A percentile compares a stretch with the other conserved stretches of the same genome.
phyloP scores from a whole-genome alignment of 2,329 filamentous ascomycete genomes.

The Beauveria varroae region DNA sequence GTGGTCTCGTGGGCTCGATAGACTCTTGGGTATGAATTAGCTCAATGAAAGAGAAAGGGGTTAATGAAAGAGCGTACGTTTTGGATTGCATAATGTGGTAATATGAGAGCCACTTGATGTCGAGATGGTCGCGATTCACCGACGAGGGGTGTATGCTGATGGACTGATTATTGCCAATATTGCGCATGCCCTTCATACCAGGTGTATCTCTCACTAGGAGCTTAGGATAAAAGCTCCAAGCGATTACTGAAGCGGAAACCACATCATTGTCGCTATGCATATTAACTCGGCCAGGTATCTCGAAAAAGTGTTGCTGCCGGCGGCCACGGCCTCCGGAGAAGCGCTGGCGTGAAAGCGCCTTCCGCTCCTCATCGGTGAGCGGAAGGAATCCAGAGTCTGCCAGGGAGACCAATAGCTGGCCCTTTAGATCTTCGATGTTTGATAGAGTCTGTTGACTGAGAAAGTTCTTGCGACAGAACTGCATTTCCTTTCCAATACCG shows the following conservation, averaged over 20 bases:
- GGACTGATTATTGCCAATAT: slow-evolving; percentile 85
- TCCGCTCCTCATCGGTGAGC: slow-evolving; percentile 65
- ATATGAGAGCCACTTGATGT: slow-evolving; percentile 79
- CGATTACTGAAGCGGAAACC: slow-evolving; percentile 73
- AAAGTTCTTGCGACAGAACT: slow-evolving; percentile 93
- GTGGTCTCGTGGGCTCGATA: slow-evolving; percentile 90
- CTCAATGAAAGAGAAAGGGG: background rate
- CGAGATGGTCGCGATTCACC: slow-evolving; percentile 67
- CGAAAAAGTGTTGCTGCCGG: slow-evolving; percentile 69
- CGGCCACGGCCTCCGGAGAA: slow-evolving; percentile 45
- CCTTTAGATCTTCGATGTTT: slow-evolving; percentile 94
- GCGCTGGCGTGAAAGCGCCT: slow-evolving; percentile 59
- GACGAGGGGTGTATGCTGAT: slow-evolving; percentile 83
- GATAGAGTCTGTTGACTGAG: slow-evolving; percentile 79
- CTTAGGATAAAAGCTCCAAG: slow-evolving; percentile 94
- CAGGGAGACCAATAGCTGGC: slow-evolving; percentile 77
- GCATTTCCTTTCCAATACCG: slow-evolving; percentile 62
- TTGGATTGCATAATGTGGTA: slow-evolving; percentile 96
- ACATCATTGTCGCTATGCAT: slow-evolving; percentile 72
- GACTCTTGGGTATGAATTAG: slow-evolving; percentile 41
- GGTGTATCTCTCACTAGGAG: slow-evolving; percentile 70
- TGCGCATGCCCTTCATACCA: slow-evolving; percentile 70
- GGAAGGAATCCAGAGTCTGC: slow-evolving; percentile 78
- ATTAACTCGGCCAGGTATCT: slow-evolving; percentile 69
- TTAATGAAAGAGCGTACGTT: slow-evolving; percentile 43